Evolutionary conservation across 139 green algal species (phyloP).

Genomic region (Chlamydomonas sphaeroides): DNA sequence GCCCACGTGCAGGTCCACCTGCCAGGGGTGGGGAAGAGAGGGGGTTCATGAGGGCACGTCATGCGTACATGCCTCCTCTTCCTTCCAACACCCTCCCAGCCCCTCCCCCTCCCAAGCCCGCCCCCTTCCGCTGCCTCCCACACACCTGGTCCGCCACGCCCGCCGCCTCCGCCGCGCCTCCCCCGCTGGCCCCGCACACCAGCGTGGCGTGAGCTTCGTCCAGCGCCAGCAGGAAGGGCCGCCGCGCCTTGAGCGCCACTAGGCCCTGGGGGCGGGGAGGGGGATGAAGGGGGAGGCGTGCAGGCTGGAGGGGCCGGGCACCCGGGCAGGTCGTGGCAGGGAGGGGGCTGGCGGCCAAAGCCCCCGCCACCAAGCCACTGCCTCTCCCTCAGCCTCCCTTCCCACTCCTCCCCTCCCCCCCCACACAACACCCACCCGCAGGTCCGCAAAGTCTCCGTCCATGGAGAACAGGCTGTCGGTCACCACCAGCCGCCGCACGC

Average conservation of each 20-base stretch:
- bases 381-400: too few species aligned
- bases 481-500: constrained; percentile 76
- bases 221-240: constrained; percentile 89
- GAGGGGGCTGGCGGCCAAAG: too few species aligned
- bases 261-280: constrained; percentile 56
- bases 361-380: too few species aligned
- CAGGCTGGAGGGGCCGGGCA: too few species aligned
- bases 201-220: constrained; percentile 98
- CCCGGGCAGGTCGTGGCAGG: too few species aligned
- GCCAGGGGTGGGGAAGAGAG: not conserved
- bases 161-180: constrained; percentile 71
- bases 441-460: constrained; percentile 93
- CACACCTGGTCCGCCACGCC: constrained; percentile 45
- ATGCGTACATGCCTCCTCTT: too few species aligned
- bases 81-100: too few species aligned
- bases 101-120: not conserved
- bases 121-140: not conserved
- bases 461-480: constrained; percentile 96
- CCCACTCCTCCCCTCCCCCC: not conserved
- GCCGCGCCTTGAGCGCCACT: constrained; percentile 60
- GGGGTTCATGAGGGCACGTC: too few species aligned
- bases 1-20: constrained; percentile 92
- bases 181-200: constrained; percentile 81
- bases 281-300: not conserved
- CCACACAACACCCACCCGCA: constrained; percentile 55